Conservation (phyloP, 2,329 filamentous ascomycete genomes). For the Diaporthe citriasiana region DNA sequence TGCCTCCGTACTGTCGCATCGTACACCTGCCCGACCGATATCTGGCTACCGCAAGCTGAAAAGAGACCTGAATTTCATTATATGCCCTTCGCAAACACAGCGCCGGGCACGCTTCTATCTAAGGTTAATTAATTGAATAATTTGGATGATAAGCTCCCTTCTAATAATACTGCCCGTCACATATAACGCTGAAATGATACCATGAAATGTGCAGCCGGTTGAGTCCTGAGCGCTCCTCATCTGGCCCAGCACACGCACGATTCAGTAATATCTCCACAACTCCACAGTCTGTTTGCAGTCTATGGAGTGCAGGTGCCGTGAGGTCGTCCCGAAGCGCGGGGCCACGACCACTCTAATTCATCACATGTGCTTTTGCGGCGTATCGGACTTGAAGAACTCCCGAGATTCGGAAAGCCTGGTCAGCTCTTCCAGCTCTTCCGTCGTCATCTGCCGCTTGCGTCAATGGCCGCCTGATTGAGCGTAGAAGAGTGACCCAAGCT, state of each 20-base stretch:
- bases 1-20: neutral
- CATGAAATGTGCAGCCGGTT: neutral
- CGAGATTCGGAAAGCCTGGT: no score
- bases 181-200: neutral
- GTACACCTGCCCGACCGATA: neutral
- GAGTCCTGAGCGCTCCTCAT: neutral
- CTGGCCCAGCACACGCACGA: neutral
- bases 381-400: neutral
- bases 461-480: no score
- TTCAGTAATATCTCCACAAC: neutral
- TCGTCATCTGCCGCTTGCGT: no score
- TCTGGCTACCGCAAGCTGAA: neutral
- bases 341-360: neutral
- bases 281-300: neutral
- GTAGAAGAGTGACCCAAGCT: no score
- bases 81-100: neutral
- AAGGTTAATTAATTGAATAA: neutral
- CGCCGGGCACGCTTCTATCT: neutral
- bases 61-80: neutral
- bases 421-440: no score
- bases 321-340: neutral
- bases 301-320: no score
- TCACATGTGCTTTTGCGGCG: neutral
- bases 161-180: neutral
- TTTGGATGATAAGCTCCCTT: neutral